Evolutionary conservation across 2,329 filamentous ascomycete genomes (phyloP), one percentile per base, ranked within the genome.

Genomic region (Pyrenochaeta sp.): DNA sequence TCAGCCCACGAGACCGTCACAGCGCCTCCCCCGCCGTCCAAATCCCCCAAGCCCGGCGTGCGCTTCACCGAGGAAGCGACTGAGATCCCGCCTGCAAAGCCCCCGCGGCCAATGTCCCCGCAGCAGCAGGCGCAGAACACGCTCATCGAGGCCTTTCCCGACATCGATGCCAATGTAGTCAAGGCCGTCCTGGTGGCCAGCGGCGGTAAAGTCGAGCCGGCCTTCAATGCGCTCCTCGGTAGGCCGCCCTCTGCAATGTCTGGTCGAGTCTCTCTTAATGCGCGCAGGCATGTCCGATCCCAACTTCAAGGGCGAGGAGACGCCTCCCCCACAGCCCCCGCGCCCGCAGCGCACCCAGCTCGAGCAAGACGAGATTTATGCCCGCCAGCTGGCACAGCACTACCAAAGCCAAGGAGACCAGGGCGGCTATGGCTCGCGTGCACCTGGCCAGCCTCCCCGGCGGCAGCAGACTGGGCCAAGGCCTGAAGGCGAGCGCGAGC

Each of bases 141-240:
- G 3, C 79, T 99, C 42, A 93, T 90, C 70, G 94, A 99, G 72
- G 94, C 94, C 0, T 99, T 99, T 63, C 94, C 94, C 0, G 81
- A 77, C 41, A 89, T 96, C 48, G 94, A 99, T 40, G 69, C 75
- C 6, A 72, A 84, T 30, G 88, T 99, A 32, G 83, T 99, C 71
- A 96, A 87, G 72, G 94, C 94, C 20, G 88, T 99, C 0, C 75
- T 99, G 53, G 81, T 83, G 17, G 94, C 94, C 10, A 97, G 94
- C 69, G 81, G 86, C 45, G 93, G 92, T 47, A 85, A 87, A 63
- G 86, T 97, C 34, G 94, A 99, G 72, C 89, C 90, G 21, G 93
- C 94, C 10, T 99, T 99, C 75, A 94, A 96, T 74, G 94, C 94
- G 23, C 81, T 99, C 29, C 80, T 99, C 30, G 89, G 89, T 90